Evolutionary conservation across 1,284 basidiomycete species (phyloP).

Genomic region (Rugosomyces carneus): DNA sequence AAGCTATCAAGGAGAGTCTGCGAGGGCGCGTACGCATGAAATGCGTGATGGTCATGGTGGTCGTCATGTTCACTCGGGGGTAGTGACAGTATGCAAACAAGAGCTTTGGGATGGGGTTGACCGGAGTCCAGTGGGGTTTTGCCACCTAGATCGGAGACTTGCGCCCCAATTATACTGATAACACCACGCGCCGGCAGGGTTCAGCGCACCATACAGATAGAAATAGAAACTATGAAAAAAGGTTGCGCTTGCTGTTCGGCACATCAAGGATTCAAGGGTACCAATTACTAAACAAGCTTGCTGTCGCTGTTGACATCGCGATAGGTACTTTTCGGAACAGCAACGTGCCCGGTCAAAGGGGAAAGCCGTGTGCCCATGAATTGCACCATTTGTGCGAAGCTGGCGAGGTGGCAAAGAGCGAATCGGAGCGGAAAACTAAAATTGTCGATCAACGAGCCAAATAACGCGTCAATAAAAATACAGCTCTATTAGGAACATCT

Average conservation of each 20-base stretch:
- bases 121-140: not conserved
- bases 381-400: not conserved
- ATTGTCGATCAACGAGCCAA: not conserved
- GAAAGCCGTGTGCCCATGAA: not conserved
- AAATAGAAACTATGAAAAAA: not conserved
- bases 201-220: not conserved
- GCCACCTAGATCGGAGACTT: not conserved
- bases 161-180: not conserved
- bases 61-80: conserved; percentile 16
- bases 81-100: too few relatives aligned
- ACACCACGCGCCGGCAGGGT: conserved; percentile 7
- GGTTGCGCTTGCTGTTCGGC: not conserved
- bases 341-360: too few relatives aligned
- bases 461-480: conserved; percentile 5
- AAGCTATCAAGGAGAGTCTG: conserved; percentile 25
- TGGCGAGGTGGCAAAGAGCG: not conserved
- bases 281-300: too few relatives aligned
- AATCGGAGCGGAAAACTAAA: not conserved
- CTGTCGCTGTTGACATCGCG: not conserved
- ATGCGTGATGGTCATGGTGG: conserved; percentile 19
- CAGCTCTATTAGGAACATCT: not conserved
- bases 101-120: not conserved
- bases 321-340: not conserved
- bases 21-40: conserved; percentile 10
- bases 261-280: not conserved